Base-by-base conservation (phyloP, 2,329 filamentous ascomycete species). In the Colletotrichum destructivum region DNA sequence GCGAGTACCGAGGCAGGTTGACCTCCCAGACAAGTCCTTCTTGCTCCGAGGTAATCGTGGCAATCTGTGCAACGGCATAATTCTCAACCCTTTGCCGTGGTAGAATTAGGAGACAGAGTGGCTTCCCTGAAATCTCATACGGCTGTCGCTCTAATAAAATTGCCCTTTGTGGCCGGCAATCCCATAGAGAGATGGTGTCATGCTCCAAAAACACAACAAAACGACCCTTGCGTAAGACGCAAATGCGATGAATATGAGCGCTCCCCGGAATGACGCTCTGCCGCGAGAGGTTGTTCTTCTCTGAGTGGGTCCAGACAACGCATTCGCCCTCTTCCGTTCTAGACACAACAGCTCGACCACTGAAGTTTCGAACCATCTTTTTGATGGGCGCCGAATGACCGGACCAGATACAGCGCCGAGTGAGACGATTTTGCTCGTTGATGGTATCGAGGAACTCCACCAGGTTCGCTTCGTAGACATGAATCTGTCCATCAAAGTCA, bases 351-450 rank as follows among this genome's bases (percentile, higher is more conserved):
- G 94, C 92, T 74, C 90, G 88, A 11, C 95, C 95, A 76, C 91
- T 93, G 54, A 93, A 93, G 77, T 95, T 97, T 72, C 95, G 92
- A 56, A 97, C 92, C 71, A 98, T 93, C 79, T 97, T 97, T 77
- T 93, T 92, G 73, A 98, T 90, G 0, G 94, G 87, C 18, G 88
- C 88, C 18, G 92, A 93, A 83, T 98, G 95, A 1, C 96, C 95
- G 2, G 94, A 94, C 94, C 95, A 97, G 1, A 91, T 88, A 2
- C 90, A 88, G 73, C 88, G 89, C 16, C 90, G 86, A 23, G 84
- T 82, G 18, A 97, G 82, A 1, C 93, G 90, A 52, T 83, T 84
- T 54, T 88, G 85, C 54, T 89, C 88, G 0, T 89, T 87, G 2
- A 88, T 86, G 2, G 93, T 92, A 77, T 97, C 94, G 74, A 99